These are phyloP conservation scores for Aureoboletus auriporus DNA, from an alignment of 768 basidiomycete species.

Conservation along the genomic window DNA sequence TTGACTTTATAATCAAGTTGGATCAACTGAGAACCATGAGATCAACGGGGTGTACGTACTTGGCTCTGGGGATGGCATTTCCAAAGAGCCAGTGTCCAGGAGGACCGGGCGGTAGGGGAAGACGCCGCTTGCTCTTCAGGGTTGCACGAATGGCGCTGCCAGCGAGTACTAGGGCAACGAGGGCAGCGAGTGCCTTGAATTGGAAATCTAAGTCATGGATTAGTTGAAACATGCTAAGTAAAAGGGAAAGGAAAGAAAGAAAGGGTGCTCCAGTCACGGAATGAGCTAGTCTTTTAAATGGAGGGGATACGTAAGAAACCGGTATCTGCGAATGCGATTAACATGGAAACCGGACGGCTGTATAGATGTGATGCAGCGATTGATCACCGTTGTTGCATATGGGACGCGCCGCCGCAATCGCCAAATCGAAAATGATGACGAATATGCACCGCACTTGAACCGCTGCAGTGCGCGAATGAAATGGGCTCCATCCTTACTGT, in stretches of 20 bases:
- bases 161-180: conserved; percentile 16
- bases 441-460: too few relatives aligned
- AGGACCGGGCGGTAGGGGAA: conserved; percentile 29
- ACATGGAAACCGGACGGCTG: too few relatives aligned
- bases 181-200: conserved; percentile 15
- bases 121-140: conserved; percentile 8
- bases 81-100: conserved; percentile 33
- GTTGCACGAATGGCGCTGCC: conserved; percentile 6
- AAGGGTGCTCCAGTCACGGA: background rate
- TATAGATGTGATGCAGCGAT: too few relatives aligned
- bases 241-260: background rate
- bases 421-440: too few relatives aligned
- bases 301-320: background rate
- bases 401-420: too few relatives aligned
- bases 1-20: conserved; percentile 11
- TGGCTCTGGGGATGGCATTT: conserved; percentile 22
- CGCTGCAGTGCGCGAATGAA: too few relatives aligned
- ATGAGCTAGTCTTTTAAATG: too few relatives aligned
- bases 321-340: background rate
- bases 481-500: too few relatives aligned
- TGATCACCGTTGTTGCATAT: too few relatives aligned
- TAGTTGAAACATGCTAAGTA: conserved; percentile 6
- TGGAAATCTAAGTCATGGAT: conserved; percentile 4
- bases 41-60: conserved; percentile 14
- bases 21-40: background rate